Conservation (phyloP, 768 basidiomycete species). For the Obba rivulosa region DNA sequence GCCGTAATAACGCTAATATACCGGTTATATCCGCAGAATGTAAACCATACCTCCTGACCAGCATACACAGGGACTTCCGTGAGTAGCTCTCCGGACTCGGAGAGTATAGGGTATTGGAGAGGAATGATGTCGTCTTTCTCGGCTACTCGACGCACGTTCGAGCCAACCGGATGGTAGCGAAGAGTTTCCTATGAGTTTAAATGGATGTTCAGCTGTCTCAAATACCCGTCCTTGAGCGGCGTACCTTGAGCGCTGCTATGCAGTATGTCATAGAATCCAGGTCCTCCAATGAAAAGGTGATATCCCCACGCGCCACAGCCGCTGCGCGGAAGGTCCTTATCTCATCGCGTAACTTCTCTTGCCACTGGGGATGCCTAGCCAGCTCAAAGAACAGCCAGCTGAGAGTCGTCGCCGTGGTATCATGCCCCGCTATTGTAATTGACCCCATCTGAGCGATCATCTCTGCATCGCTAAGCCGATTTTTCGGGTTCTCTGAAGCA, state of each 20-base stretch:
- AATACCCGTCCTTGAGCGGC: not conserved
- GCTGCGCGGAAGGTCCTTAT: not conserved
- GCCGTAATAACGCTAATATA: not conserved
- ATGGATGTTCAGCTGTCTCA: not conserved
- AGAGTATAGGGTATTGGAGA: conserved; percentile 5
- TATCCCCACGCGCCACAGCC: not conserved
- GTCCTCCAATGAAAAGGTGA: conserved; percentile 13
- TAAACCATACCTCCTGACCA: conserved; percentile 1
- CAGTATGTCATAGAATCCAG: conserved; percentile 1
- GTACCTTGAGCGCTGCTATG: conserved; percentile 12
- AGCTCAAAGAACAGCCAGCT: conserved; percentile 9
- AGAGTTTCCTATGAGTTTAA: conserved; percentile 13
- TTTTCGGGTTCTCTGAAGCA: conserved; percentile 8
- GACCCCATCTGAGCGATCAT: conserved; percentile 14
- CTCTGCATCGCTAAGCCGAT: conserved; percentile 10
- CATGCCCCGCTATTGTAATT: conserved; percentile 11
- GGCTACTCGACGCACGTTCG: conserved; percentile 14
- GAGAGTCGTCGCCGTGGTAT: conserved; percentile 10
- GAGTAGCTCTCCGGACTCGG: not conserved
- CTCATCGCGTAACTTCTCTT: conserved; percentile 12
- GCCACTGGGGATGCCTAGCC: conserved; percentile 7
- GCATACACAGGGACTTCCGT: conserved; percentile 5
- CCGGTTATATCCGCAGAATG: conserved; percentile 8
- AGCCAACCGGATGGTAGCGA: conserved; percentile 15
- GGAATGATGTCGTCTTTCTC: conserved; percentile 19